phyloP scores from a whole-genome alignment of 2,329 filamentous ascomycete species.

The Capronia epimyces region DNA sequence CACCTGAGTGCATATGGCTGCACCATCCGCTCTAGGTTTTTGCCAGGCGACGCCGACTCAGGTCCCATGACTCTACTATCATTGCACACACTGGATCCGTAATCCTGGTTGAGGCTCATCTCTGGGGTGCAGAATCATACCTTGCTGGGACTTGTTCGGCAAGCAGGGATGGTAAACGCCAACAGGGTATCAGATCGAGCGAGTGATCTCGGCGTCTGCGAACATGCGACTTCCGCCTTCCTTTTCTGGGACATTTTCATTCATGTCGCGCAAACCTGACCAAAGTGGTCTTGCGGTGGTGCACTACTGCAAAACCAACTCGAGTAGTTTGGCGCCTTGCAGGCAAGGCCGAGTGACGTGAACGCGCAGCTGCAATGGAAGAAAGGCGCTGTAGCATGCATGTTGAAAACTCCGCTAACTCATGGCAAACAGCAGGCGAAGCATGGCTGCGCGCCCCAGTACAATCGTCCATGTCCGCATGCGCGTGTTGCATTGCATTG shows the following conservation, averaged over 20 bases:
- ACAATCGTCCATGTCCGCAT: background rate
- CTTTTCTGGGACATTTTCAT: background rate
- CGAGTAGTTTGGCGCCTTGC: background rate
- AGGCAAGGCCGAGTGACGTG: background rate
- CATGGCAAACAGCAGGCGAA: background rate
- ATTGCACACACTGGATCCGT: background rate
- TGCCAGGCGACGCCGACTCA: background rate
- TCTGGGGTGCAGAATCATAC: background rate
- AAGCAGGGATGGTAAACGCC: background rate
- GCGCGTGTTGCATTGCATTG: background rate
- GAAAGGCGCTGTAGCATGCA: background rate
- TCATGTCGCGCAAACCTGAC: background rate
- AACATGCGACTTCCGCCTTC: background rate
- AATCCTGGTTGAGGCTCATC: background rate
- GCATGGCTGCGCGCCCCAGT: background rate
- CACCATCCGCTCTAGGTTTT: background rate
- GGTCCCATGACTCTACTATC: background rate
- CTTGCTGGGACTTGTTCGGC: background rate
- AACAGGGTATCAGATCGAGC: slow-evolving; percentile 1
- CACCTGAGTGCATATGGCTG: too few relatives aligned
- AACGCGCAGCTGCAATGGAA: background rate
- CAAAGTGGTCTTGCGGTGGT: background rate
- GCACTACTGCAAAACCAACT: slow-evolving; percentile 1
- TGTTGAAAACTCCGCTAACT: background rate
- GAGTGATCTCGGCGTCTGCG: background rate